Percentiles rank a stretch among this genome's conserved stretches.
These are phyloP conservation scores for Nakaseomyces nivariensis DNA, from an alignment of 1,139 yeast species.

Conservation along the genomic window DNA sequence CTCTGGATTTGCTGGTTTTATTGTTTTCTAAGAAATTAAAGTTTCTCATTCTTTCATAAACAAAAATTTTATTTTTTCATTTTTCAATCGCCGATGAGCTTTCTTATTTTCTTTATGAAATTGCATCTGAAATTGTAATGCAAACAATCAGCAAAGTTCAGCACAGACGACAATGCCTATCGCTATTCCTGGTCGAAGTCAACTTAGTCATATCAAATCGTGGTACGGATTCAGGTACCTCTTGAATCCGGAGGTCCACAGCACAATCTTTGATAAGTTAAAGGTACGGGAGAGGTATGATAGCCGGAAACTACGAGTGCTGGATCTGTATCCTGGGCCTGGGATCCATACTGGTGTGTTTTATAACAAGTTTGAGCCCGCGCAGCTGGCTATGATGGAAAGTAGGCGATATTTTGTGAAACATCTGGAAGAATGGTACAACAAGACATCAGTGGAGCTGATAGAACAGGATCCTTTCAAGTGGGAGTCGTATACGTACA, in stretches of 20 bases:
- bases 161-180: constrained; percentile 6
- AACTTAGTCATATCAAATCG: constrained; percentile 12
- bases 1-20: no score
- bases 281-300: constrained; percentile 33
- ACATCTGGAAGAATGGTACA: constrained; percentile 23
- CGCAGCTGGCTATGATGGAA: constrained; percentile 51
- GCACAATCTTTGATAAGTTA: constrained; percentile 27
- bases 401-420: constrained; percentile 35
- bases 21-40: no score
- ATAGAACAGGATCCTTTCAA: constrained; percentile 41
- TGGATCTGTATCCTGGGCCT: constrained; percentile 56
- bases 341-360: constrained; percentile 44
- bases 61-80: neutral
- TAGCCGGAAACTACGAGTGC: constrained; percentile 38
- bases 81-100: neutral
- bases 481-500: constrained; percentile 48
- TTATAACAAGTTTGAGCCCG: constrained; percentile 48
- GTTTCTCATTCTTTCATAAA: neutral
- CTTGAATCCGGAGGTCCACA: constrained; percentile 14
- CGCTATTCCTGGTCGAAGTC: constrained; percentile 8
- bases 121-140: no score
- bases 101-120: neutral
- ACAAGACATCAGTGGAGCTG: constrained; percentile 27
- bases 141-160: no score
- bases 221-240: constrained; percentile 31